Base-by-base conservation (phyloP, 2,329 filamentous ascomycete genomes). In the Penicillium sp. region DNA sequence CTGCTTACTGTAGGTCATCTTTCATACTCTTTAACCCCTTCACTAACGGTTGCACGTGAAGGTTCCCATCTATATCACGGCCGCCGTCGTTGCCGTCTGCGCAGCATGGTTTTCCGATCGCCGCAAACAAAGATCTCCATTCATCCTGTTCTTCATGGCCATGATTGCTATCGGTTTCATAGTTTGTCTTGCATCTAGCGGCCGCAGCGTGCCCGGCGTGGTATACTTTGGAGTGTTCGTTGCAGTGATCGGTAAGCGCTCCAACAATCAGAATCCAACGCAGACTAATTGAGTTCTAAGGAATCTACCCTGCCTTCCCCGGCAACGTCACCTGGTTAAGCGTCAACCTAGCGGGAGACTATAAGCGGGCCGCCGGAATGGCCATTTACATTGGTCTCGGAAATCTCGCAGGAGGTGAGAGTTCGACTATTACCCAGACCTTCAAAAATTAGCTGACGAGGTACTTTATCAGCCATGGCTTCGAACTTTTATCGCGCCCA, bases 401-500 rank as follows among this genome's bases (percentile, higher is more conserved):
- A 0, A 87, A 86, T 45, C 52, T 74, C 35, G 63, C 68, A 13
- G 71, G 71, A 48, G 69, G 69, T 71, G 60, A 25, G 53, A 25
- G 53, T 46, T 42, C 30, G n/a, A 11, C 2, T 36, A 30, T 18
- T 20, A 9, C 25, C 25, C 46, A 2, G 14, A 35, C 1, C 24
- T 13, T 9, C 13, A 40, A 49, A 48, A 10, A 10, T 25, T 31
- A 16, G 51, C 46, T 45, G 41, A 50, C 22, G 1, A 1, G n/a
- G 38, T 38, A 51, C 8, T 41, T 28, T 54, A 14, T 54, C 52
- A 72, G 86, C 85, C 1, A 87, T 89, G 80, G 83, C 85, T 0
- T 85, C 84, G 5, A 89, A 89, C 62, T 88, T 89, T 61, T 90
- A 89, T 61, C 79, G 85, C 10, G 52, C 66, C 0, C 61, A 70